Percentiles rank a stretch among this genome's conserved stretches.
These are phyloP conservation scores for Podospora pseudoanserina DNA, from an alignment of 495 filamentous ascomycete species.

Conservation along the genomic window DNA sequence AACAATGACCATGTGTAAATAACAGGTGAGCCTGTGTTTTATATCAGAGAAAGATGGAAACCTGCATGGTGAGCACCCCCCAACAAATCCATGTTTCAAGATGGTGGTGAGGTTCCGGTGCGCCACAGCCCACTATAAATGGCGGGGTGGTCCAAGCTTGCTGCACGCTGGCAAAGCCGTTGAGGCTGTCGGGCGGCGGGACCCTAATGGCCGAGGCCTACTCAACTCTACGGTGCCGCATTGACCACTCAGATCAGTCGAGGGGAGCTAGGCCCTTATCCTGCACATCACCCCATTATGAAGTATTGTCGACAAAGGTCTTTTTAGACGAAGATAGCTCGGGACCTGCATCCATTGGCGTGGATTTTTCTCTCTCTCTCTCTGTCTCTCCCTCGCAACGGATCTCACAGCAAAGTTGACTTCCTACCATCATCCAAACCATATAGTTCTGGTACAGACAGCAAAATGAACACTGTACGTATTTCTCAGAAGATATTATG, in stretches of 20 bases:
- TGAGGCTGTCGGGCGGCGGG: not conserved
- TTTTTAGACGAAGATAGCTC: slow-evolving; percentile 1
- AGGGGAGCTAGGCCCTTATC: slow-evolving; percentile 22
- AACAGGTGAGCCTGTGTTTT: not conserved
- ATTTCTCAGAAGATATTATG: slow-evolving; percentile 4
- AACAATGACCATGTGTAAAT: not conserved
- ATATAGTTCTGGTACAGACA: not conserved
- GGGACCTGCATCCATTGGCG: not conserved
- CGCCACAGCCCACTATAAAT: not conserved
- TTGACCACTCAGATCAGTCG: slow-evolving; percentile 2
- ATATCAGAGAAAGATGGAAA: not conserved
- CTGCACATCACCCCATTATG: slow-evolving; percentile 30
- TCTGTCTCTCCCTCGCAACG: not conserved
- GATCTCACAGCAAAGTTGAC: not conserved
- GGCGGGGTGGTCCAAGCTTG: slow-evolving; percentile 1
- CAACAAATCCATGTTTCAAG: not conserved
- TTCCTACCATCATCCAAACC: not conserved
- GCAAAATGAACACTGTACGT: not conserved
- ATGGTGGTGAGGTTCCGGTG: not conserved
- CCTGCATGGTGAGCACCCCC: not conserved
- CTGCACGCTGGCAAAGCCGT: not conserved
- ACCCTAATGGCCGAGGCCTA: not conserved
- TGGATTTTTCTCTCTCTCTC: not conserved
- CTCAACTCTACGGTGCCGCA: not conserved
- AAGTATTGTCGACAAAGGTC: slow-evolving; percentile 7